Evolutionary conservation across 75 land plant species (phyloP).

Genomic region (Isoetes taiwanensis): DNA sequence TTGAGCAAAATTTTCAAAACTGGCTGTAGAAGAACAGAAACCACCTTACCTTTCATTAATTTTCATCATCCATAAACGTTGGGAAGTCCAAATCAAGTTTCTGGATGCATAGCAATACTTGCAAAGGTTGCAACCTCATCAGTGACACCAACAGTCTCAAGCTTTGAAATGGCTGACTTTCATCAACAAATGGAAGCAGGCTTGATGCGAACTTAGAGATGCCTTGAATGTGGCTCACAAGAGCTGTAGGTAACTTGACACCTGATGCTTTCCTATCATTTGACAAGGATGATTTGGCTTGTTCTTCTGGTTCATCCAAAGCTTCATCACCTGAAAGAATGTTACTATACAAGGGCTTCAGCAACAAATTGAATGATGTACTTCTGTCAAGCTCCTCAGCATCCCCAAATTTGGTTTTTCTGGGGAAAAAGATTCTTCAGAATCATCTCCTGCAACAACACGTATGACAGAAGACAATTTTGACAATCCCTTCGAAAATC

Average conservation of each 20-base stretch:
- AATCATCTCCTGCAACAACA: slow-evolving; percentile 18
- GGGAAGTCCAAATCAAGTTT: slow-evolving; percentile 1
- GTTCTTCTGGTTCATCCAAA: neutral
- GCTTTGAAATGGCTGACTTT: neutral
- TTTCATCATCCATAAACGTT: neutral
- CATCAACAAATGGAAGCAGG: slow-evolving; percentile 13
- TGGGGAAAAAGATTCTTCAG: neutral
- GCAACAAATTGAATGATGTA: slow-evolving; percentile 6
- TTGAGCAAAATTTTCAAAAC: too few species aligned
- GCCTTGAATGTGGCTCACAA: slow-evolving; percentile 10
- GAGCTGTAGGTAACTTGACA: slow-evolving; percentile 5
- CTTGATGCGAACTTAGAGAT: slow-evolving; percentile 21
- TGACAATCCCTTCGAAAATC: slow-evolving; percentile 38
- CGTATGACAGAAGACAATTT: slow-evolving; percentile 38
- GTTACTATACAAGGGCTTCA: slow-evolving; percentile 11
- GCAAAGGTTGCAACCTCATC: neutral
- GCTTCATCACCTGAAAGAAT: slow-evolving; percentile 7
- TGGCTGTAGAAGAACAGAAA: too few species aligned
- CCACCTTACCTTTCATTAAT: neutral
- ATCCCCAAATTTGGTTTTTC: neutral
- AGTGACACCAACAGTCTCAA: neutral
- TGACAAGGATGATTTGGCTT: neutral
- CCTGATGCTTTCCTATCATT: neutral
- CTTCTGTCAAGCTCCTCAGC: neutral
- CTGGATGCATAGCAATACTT: neutral